phyloP scores from a whole-genome alignment of 2,329 filamentous ascomycete genomes.

The Furcasterigmium furcatum region DNA sequence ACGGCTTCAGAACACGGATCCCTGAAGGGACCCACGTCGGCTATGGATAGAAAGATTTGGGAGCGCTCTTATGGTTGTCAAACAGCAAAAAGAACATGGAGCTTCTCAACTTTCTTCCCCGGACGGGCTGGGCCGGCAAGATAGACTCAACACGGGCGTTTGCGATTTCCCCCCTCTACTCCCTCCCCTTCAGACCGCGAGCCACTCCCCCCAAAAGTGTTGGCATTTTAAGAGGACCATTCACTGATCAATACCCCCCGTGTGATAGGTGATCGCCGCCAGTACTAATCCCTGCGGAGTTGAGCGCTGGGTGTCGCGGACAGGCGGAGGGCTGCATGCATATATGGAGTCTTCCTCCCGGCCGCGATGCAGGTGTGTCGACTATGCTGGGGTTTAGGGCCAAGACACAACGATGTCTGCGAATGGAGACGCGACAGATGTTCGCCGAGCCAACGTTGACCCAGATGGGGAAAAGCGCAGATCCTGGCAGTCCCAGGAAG shows the following conservation, averaged over 20 bases:
- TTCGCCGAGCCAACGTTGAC: too few relatives aligned
- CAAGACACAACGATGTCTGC: too few relatives aligned
- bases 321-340: neutral
- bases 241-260: constrained; percentile 11
- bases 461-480: too few relatives aligned
- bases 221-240: neutral
- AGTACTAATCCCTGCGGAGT: constrained; percentile 4
- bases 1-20: too few relatives aligned
- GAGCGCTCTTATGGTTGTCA: neutral
- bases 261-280: constrained; percentile 17
- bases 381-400: too few relatives aligned
- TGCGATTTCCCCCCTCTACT: neutral
- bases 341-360: neutral
- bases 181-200: neutral
- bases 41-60: constrained; percentile 1
- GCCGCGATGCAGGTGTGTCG: too few relatives aligned
- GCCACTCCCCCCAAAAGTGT: neutral
- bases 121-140: constrained; percentile 1
- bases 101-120: neutral
- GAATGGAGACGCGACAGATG: too few relatives aligned
- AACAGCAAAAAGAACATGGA: neutral
- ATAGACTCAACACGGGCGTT: constrained; percentile 6
- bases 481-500: too few relatives aligned
- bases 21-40: too few relatives aligned
- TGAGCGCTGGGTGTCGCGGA: neutral